Evolutionary conservation across 768 basidiomycete species (phyloP).

Genomic region (Pleurotus giganteus): DNA sequence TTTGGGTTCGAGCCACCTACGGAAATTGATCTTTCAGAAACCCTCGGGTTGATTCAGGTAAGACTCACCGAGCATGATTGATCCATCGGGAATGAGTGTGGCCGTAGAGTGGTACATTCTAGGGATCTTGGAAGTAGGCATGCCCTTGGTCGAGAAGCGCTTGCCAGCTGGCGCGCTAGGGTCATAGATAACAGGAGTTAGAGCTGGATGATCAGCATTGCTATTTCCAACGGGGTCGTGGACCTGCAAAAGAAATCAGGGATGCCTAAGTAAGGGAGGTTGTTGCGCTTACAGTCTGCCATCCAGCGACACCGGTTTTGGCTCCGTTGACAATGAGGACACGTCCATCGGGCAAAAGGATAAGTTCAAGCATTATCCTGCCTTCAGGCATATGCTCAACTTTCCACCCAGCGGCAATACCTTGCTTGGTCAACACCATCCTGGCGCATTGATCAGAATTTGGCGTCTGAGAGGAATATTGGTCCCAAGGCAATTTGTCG

Average conservation of each 20-base stretch:
- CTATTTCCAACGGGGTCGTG: conserved; percentile 30
- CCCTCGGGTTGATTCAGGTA: no score
- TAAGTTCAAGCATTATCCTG: conserved; percentile 35
- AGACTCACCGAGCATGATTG: conserved; percentile 24
- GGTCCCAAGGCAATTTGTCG: conserved; percentile 24
- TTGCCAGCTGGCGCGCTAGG: conserved; percentile 25
- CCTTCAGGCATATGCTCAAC: conserved; percentile 42
- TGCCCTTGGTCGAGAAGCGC: conserved; percentile 26
- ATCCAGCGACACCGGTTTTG: conserved; percentile 38
- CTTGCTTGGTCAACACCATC: conserved; percentile 37
- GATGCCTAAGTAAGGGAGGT: neutral
- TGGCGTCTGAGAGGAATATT: conserved; percentile 35
- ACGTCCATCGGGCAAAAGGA: conserved; percentile 38
- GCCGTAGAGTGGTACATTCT: conserved; percentile 35
- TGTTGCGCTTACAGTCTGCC: conserved; percentile 25
- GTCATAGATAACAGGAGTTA: conserved; percentile 30
- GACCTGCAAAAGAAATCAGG: conserved; percentile 17
- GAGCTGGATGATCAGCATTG: conserved; percentile 37
- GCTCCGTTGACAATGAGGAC: conserved; percentile 43
- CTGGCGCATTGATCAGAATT: conserved; percentile 42
- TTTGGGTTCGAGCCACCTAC: conserved; percentile 50
- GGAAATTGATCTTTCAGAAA: no score
- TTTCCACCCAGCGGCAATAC: conserved; percentile 42
- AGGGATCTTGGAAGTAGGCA: conserved; percentile 27
- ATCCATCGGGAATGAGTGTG: conserved; percentile 27